A percentile compares a stretch with the other conserved stretches of the same genome.
phyloP scores from a whole-genome alignment of 805 yeast genomes.

The Candida railenensis region DNA sequence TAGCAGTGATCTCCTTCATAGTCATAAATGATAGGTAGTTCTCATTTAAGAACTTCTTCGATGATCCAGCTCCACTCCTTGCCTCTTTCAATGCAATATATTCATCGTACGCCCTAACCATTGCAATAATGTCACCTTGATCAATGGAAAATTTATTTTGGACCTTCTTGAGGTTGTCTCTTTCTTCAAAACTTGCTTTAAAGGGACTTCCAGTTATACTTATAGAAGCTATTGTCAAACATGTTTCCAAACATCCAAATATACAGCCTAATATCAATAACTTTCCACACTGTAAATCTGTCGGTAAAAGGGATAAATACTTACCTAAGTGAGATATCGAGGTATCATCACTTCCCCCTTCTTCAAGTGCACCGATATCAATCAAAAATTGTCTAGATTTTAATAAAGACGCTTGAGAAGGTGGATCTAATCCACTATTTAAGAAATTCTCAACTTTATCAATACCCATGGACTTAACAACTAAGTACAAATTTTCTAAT shows the following conservation, averaged over 20 bases:
- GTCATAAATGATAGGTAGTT: conserved; percentile 62
- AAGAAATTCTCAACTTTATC: conserved; percentile 68
- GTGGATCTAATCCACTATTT: conserved; percentile 79
- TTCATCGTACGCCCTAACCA: conserved; percentile 55
- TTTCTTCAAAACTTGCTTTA: conserved; percentile 55
- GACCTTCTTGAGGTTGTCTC: conserved; percentile 59
- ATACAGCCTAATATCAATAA: conserved; percentile 75
- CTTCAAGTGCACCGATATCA: conserved; percentile 70
- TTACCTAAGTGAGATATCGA: conserved; percentile 73
- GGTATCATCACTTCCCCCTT: conserved; percentile 15
- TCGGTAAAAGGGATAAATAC: conserved; percentile 78
- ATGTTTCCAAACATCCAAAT: conserved; percentile 76
- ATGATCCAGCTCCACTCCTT: conserved; percentile 21
- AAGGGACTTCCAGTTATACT: conserved; percentile 76
- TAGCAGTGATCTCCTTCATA: conserved; percentile 68
- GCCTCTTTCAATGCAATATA: conserved; percentile 37
- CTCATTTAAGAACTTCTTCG: conserved; percentile 48
- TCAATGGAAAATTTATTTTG: conserved; percentile 43
- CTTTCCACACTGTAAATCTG: conserved; percentile 84
- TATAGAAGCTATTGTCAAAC: conserved; percentile 79
- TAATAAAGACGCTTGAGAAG: conserved; percentile 50
- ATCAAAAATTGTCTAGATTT: conserved; percentile 52
- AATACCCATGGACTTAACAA: conserved; percentile 88
- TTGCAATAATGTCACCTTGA: conserved; percentile 76
- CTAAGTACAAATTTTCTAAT: conserved; percentile 76